These are phyloP conservation scores for Fusarium begoniae DNA, from an alignment of 2,329 filamentous ascomycete species.

Conservation along the genomic window DNA sequence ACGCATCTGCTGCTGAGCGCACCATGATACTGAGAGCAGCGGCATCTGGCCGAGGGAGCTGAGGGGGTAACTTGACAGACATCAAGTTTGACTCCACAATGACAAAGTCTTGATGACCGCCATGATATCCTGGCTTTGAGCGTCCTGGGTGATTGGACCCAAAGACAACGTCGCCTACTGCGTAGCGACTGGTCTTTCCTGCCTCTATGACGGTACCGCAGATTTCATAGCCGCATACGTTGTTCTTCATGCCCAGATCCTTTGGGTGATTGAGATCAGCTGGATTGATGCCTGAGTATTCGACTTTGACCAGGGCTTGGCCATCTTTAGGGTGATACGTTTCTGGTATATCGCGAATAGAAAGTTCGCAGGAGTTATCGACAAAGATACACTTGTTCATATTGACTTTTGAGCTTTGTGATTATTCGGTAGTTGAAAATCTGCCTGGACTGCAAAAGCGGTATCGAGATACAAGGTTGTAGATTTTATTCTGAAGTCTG, in stretches of 20 bases:
- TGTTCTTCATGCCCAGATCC: not conserved
- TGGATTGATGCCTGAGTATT: not conserved
- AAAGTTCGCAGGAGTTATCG: not conserved
- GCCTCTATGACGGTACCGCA: not conserved
- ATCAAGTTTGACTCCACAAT: not conserved
- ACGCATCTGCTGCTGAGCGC: not conserved
- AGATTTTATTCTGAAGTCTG: not conserved
- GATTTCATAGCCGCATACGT: not conserved
- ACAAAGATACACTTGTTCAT: not conserved
- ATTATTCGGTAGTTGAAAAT: not conserved
- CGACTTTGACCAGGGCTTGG: not conserved
- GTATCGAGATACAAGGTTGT: not conserved
- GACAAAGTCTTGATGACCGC: not conserved
- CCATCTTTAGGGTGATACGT: not conserved
- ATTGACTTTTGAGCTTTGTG: not conserved
- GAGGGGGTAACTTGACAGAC: not conserved
- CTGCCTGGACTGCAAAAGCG: rapidly evolving
- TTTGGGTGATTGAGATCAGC: not conserved
- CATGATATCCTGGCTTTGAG: not conserved
- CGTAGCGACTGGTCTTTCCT: not conserved
- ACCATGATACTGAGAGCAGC: not conserved
- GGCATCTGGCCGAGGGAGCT: not conserved
- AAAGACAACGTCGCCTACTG: not conserved
- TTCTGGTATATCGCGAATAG: not conserved
- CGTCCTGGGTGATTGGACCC: not conserved